Evolutionary conservation across 2,329 filamentous ascomycete genomes (phyloP).

Genomic region (Fusarium mexicanum): DNA sequence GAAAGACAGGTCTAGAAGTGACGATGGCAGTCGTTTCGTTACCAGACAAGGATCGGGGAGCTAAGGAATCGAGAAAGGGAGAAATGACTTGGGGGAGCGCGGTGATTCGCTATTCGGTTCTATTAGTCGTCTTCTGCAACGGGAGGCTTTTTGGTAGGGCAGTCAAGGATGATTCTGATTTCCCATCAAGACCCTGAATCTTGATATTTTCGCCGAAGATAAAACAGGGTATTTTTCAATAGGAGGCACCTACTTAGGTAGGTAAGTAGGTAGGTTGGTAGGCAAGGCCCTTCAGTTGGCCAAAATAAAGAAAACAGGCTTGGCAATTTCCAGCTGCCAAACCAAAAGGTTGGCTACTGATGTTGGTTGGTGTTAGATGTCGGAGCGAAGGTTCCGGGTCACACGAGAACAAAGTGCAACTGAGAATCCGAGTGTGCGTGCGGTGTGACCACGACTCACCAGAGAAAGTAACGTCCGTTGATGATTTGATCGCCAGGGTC

Average conservation of each 20-base stretch:
- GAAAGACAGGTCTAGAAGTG: slow-evolving; percentile 8
- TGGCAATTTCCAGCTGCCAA: neutral
- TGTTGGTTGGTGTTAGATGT: neutral
- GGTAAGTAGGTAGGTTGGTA: too few species aligned
- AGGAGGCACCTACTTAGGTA: neutral
- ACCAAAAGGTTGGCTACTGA: neutral
- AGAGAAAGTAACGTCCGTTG: slow-evolving; percentile 3
- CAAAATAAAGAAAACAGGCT: neutral
- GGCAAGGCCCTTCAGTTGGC: neutral
- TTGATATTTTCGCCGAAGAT: slow-evolving; percentile 7
- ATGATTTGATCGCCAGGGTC: slow-evolving; percentile 38
- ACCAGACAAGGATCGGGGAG: slow-evolving; percentile 13
- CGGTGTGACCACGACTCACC: slow-evolving; percentile 1
- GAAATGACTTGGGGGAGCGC: neutral
- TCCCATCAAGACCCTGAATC: slow-evolving; percentile 20
- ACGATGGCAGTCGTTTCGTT: slow-evolving; percentile 13
- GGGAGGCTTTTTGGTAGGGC: slow-evolving; percentile 10
- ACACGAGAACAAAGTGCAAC: neutral
- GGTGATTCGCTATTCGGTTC: neutral
- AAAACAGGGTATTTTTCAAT: neutral
- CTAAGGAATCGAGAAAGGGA: neutral
- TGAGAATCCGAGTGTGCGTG: neutral
- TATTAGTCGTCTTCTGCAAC: slow-evolving; percentile 15
- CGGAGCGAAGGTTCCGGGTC: slow-evolving; percentile 30
- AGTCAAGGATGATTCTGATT: slow-evolving; percentile 11